phyloP scores from a whole-genome alignment of 2,329 filamentous ascomycete species.

The Pseudopithomyces maydicus region DNA sequence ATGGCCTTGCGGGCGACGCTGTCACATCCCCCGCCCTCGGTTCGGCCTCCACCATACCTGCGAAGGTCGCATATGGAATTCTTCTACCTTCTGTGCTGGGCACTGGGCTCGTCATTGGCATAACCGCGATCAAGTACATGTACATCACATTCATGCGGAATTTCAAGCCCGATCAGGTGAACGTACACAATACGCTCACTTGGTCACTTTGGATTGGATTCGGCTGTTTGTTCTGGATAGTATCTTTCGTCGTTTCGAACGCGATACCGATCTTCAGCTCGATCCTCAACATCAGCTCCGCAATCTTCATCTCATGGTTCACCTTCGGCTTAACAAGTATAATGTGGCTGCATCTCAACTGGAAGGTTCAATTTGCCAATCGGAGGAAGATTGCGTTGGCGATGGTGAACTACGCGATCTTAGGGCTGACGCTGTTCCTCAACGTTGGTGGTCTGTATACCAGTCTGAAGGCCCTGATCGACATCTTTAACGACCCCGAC shows the following conservation, averaged over 20 bases:
- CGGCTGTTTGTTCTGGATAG: conserved; percentile 31
- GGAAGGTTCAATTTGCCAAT: conserved; percentile 28
- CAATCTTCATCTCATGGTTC: conserved; percentile 32
- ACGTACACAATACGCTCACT: conserved; percentile 16
- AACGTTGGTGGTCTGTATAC: conserved; percentile 34
- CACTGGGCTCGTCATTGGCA: conserved; percentile 22
- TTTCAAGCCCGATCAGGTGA: conserved; percentile 20
- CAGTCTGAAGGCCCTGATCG: conserved; percentile 26
- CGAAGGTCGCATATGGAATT: conserved; percentile 30
- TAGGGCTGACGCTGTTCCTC: conserved; percentile 28
- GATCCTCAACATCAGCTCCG: conserved; percentile 31
- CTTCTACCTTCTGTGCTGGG: conserved; percentile 29
- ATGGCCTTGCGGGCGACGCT: conserved; percentile 31
- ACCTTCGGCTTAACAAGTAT: conserved; percentile 34
- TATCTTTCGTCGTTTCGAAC: conserved; percentile 34
- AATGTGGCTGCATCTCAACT: conserved; percentile 37
- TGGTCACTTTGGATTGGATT: conserved; percentile 28
- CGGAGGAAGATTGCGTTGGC: conserved; percentile 26
- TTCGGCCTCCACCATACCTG: conserved; percentile 24
- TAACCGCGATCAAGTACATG: conserved; percentile 7
- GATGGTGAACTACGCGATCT: conserved; percentile 26
- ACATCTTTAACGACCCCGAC: conserved; percentile 29
- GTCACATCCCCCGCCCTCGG: conserved; percentile 32
- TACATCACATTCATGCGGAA: conserved; percentile 24
- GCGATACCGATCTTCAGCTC: conserved; percentile 35